Percentiles rank a stretch among this genome's conserved stretches.
Evolutionary conservation across 495 filamentous ascomycete genomes (phyloP).

Genomic region (Daldinia loculata): DNA sequence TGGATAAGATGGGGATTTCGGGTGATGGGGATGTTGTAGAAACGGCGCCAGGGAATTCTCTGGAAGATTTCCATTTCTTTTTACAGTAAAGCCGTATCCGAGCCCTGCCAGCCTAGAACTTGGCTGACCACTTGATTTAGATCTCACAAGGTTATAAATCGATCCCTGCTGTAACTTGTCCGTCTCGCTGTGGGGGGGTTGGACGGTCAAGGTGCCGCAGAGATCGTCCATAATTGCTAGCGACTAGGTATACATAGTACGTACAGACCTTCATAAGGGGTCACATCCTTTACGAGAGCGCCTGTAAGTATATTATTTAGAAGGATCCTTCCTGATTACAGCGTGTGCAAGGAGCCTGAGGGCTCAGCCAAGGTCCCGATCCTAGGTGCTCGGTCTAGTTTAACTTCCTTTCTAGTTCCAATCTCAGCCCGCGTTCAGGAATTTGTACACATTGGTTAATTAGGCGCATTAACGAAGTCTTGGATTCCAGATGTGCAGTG

Average conservation of each 20-base stretch:
- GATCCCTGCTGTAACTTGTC: slow-evolving; percentile 32
- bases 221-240: slow-evolving; percentile 34
- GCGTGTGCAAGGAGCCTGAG: slow-evolving; percentile 11
- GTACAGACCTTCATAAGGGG: slow-evolving; percentile 14
- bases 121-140: slow-evolving; percentile 36
- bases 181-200: slow-evolving; percentile 38
- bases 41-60: slow-evolving; percentile 34
- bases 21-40: slow-evolving; percentile 10
- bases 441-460: slow-evolving; percentile 30
- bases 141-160: slow-evolving; percentile 42
- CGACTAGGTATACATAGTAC: background rate
- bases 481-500: slow-evolving; percentile 20
- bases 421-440: slow-evolving; percentile 33
- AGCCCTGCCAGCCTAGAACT: slow-evolving; percentile 27
- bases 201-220: slow-evolving; percentile 16
- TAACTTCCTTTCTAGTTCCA: slow-evolving; percentile 27
- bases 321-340: slow-evolving; percentile 28
- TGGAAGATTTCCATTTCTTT: slow-evolving; percentile 43
- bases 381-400: slow-evolving; percentile 29
- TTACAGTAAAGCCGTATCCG: slow-evolving; percentile 38
- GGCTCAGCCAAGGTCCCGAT: slow-evolving; percentile 38
- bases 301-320: slow-evolving; percentile 9
- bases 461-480: slow-evolving; percentile 33
- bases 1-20: slow-evolving; percentile 4
- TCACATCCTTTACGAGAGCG: slow-evolving; percentile 24